A percentile compares a stretch with the other conserved stretches of the same genome.
Conservation (phyloP, 805 yeast species). For the Torulaspora quercuum region DNA sequence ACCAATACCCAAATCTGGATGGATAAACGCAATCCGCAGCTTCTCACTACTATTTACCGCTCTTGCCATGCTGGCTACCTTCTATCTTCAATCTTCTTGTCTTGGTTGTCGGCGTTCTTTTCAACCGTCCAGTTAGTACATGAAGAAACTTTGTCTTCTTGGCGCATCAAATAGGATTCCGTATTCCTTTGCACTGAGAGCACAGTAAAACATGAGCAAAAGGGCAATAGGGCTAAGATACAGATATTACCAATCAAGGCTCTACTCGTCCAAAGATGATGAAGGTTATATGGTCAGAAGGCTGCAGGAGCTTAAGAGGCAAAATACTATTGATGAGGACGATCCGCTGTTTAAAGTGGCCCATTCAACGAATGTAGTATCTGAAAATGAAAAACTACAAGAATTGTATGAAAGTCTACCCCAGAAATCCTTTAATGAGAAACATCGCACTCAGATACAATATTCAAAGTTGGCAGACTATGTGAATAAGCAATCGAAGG, state of each 20-base stretch:
- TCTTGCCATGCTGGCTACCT: not conserved
- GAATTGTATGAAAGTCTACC: constrained; percentile 33
- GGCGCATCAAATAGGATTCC: too few species aligned
- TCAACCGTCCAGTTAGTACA: too few species aligned
- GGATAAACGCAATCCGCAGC: constrained; percentile 75
- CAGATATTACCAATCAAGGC: constrained; percentile 5
- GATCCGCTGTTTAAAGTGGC: constrained; percentile 25
- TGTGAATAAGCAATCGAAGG: constrained; percentile 45
- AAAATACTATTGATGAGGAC: constrained; percentile 24
- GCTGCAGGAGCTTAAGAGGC: constrained; percentile 27
- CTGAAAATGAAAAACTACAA: constrained; percentile 25
- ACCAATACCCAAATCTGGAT: constrained; percentile 95
- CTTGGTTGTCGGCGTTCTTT: not conserved
- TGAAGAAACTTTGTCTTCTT: too few species aligned
- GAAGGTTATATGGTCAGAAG: constrained; percentile 29
- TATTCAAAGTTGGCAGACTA: constrained; percentile 42
- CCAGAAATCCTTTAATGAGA: constrained; percentile 37
- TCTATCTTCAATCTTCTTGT: not conserved
- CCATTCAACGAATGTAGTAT: constrained; percentile 21
- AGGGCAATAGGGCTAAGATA: not conserved
- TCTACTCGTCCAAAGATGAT: constrained; percentile 12
- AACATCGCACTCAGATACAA: constrained; percentile 42
- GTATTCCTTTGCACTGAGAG: too few species aligned
- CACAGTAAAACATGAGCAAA: not conserved
- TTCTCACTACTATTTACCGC: constrained; percentile 1